These are phyloP conservation scores for Mortierella sp. DNA, from an alignment of 371 early-diverging fungal genomes.

Conservation along the genomic window DNA sequence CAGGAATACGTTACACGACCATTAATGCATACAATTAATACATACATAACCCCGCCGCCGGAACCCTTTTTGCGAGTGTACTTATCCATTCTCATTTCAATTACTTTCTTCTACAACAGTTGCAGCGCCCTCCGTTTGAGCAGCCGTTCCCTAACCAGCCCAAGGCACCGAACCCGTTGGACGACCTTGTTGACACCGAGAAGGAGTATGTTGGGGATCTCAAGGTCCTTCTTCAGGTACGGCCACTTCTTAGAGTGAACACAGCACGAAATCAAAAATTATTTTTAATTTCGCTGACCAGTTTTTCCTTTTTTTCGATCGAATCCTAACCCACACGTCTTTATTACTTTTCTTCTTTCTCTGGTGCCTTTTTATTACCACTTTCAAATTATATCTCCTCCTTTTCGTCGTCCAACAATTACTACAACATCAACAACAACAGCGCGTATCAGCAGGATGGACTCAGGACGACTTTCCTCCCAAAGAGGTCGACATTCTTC, in stretches of 20 bases:
- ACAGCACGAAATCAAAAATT: neutral
- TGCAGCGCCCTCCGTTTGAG: constrained; percentile 52
- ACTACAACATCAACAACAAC: neutral
- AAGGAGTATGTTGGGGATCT: constrained; percentile 55
- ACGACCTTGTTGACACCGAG: constrained; percentile 54
- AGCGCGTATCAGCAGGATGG: constrained; percentile 59
- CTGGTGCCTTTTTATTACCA: neutral
- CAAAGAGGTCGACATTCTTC: constrained; percentile 51
- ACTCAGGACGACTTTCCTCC: constrained; percentile 56
- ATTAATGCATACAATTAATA: neutral
- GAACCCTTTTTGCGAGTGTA: neutral
- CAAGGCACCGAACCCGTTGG: constrained; percentile 48
- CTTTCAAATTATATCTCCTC: neutral
- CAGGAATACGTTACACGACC: neutral
- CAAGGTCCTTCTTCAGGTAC: constrained; percentile 56
- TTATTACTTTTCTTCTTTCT: neutral
- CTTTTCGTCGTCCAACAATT: neutral
- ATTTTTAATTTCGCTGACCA: neutral
- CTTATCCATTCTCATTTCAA: neutral
- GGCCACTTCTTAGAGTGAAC: neutral
- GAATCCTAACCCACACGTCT: neutral
- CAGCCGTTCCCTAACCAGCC: constrained; percentile 45
- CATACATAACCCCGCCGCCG: neutral
- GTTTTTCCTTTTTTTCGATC: neutral
- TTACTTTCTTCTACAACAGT: constrained; percentile 12